phyloP scores from a whole-genome alignment of 2,329 filamentous ascomycete species.

The Colletotrichum sp. region DNA sequence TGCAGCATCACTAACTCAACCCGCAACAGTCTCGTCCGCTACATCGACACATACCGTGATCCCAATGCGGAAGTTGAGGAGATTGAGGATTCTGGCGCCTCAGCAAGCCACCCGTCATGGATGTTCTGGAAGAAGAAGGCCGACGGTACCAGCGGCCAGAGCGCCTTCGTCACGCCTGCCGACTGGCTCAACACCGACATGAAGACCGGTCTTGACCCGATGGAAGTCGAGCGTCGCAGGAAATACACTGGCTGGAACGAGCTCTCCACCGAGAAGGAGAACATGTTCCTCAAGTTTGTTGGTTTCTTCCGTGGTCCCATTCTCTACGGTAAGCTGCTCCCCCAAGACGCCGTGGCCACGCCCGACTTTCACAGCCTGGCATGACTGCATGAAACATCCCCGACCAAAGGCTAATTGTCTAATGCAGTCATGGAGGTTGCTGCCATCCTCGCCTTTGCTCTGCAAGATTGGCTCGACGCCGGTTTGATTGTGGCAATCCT shows the following conservation, averaged over 20 bases:
- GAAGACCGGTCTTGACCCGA: conserved; percentile 62
- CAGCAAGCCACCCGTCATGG: conserved; percentile 37
- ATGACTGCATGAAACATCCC: conserved; percentile 12
- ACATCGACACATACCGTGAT: conserved; percentile 43
- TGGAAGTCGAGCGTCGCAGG: conserved; percentile 67
- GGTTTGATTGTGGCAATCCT: conserved; percentile 77
- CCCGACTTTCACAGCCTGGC: not conserved
- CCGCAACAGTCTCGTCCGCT: conserved; percentile 26
- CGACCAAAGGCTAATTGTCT: conserved; percentile 12
- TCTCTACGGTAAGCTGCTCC: conserved; percentile 68
- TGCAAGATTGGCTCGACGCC: conserved; percentile 78
- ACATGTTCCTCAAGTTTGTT: conserved; percentile 76
- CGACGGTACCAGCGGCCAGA: conserved; percentile 28
- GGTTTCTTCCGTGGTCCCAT: conserved; percentile 78
- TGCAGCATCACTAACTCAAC: not conserved
- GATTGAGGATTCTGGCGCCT: conserved; percentile 29
- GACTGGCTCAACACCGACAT: conserved; percentile 75
- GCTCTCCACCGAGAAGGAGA: conserved; percentile 75
- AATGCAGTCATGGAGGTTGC: conserved; percentile 73
- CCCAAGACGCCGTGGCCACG: not conserved
- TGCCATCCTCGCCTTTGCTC: conserved; percentile 74
- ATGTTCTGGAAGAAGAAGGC: conserved; percentile 35
- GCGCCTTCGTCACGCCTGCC: conserved; percentile 57
- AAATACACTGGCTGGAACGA: conserved; percentile 75
- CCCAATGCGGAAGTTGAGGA: conserved; percentile 31